Evolutionary conservation across 176 grass and related monocot species (phyloP).

Genomic region (Cocos nucifera): DNA sequence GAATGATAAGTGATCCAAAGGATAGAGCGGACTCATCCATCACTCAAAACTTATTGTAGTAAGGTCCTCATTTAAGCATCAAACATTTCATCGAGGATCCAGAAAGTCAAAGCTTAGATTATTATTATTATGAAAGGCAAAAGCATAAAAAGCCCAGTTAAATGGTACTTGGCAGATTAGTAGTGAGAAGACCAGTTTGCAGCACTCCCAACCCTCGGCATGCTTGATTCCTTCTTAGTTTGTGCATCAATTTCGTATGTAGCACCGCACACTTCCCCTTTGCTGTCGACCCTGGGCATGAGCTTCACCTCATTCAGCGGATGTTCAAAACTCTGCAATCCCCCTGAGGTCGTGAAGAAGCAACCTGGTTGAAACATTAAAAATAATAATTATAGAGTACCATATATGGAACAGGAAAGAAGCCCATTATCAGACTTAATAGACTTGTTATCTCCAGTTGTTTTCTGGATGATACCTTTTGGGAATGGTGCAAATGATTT

Average conservation of each 20-base stretch:
- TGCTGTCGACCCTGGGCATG: conserved; percentile 33
- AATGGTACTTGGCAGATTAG: background rate
- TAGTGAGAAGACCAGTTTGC: conserved; percentile 28
- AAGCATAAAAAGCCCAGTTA: background rate
- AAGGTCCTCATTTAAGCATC: no score
- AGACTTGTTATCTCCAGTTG: no score
- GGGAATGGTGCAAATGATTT: conserved; percentile 33
- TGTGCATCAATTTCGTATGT: conserved; percentile 21
- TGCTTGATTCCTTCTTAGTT: conserved; percentile 31
- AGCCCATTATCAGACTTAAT: no score
- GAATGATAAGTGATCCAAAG: no score
- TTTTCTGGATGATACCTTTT: conserved; percentile 20
- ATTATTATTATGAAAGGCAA: no score
- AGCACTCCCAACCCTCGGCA: conserved; percentile 27
- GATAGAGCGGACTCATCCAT: no score
- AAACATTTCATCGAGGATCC: no score
- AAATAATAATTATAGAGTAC: background rate
- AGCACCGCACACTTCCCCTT: conserved; percentile 29
- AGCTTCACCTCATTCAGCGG: conserved; percentile 24
- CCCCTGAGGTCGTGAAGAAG: conserved; percentile 31
- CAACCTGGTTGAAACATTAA: conserved; percentile 21
- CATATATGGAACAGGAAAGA: no score
- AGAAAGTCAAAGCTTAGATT: no score
- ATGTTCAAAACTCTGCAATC: conserved; percentile 38
- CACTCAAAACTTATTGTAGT: no score